A percentile compares a stretch with the other conserved stretches of the same genome.
Evolutionary conservation across 768 basidiomycete species (phyloP).

Genomic region (Lanmaoa pseudosensibilis): DNA sequence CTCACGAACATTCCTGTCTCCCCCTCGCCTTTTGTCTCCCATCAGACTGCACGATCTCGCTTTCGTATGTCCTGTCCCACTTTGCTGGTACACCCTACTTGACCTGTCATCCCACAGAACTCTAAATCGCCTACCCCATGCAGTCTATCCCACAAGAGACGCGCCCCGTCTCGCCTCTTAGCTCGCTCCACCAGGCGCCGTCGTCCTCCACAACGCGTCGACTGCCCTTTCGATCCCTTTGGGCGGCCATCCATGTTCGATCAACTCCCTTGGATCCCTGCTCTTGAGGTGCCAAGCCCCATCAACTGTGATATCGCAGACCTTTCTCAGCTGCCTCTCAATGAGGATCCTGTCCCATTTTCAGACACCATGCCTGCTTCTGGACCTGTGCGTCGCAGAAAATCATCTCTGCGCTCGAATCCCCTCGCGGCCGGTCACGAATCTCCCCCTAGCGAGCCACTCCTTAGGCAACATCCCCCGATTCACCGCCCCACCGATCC

Average conservation of each 20-base stretch:
- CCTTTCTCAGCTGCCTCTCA: constrained; percentile 55
- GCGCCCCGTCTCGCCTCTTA: constrained; percentile 32
- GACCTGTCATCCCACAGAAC: constrained; percentile 31
- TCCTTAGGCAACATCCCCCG: constrained; percentile 21
- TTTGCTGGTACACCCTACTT: background rate
- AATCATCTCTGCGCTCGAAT: constrained; percentile 50
- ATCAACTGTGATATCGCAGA: constrained; percentile 61
- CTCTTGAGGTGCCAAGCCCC: constrained; percentile 49
- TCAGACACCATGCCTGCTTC: constrained; percentile 28
- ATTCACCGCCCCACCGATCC: constrained; percentile 32
- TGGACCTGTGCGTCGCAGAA: constrained; percentile 62
- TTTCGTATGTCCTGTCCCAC: constrained; percentile 15
- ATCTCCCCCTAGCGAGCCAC: constrained; percentile 12
- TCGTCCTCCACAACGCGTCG: constrained; percentile 42
- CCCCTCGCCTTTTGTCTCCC: constrained; percentile 40
- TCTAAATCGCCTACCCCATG: constrained; percentile 41
- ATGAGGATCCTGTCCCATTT: constrained; percentile 23
- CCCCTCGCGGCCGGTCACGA: constrained; percentile 39
- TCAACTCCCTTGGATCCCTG: constrained; percentile 66
- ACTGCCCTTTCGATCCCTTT: constrained; percentile 40
- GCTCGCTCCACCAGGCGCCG: constrained; percentile 43
- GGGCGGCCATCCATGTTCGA: constrained; percentile 48
- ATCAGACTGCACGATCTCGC: constrained; percentile 35
- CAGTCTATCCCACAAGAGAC: constrained; percentile 38
- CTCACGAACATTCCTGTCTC: constrained; percentile 25